These are phyloP conservation scores for Symbiodinium pilosum DNA, from an alignment of 73 alveolate genomes.

Conservation along the genomic window DNA sequence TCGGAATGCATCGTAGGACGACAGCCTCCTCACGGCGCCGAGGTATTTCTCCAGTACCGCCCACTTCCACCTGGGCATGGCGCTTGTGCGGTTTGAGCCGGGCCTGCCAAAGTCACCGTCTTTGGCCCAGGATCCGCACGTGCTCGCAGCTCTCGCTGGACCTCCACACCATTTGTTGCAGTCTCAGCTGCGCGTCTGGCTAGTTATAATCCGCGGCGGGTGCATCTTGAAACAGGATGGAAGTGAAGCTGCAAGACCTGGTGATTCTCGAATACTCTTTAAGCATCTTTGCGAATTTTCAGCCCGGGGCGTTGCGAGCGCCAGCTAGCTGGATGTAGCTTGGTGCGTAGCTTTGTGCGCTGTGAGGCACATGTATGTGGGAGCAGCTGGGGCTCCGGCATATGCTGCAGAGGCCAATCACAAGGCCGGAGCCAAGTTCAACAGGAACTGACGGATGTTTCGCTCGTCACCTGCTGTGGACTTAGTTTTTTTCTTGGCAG, in stretches of 20 bases:
- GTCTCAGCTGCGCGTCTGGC: background rate
- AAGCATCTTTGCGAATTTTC: too few species aligned
- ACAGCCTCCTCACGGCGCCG: background rate
- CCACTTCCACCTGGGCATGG: background rate
- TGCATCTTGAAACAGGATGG: background rate
- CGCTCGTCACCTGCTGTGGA: background rate
- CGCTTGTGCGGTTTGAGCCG: background rate
- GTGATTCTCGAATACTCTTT: background rate
- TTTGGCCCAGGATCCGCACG: background rate
- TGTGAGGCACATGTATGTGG: background rate
- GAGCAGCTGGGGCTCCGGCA: background rate
- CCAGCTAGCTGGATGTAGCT: too few species aligned
- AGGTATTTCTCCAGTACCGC: slow-evolving; percentile 13
- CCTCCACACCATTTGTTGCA: background rate
- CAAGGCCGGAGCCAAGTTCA: background rate
- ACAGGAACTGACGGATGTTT: too few species aligned
- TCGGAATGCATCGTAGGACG: background rate
- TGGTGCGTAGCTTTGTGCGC: too few species aligned
- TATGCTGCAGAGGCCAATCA: background rate
- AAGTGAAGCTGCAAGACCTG: background rate
- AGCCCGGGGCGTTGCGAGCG: too few species aligned
- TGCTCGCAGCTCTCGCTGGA: background rate
- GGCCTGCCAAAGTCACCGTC: background rate
- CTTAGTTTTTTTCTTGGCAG: background rate
- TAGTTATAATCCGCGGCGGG: background rate